Evolutionary conservation across 2,329 filamentous ascomycete genomes (phyloP).

Genomic region (Aspergillus floridensis): DNA sequence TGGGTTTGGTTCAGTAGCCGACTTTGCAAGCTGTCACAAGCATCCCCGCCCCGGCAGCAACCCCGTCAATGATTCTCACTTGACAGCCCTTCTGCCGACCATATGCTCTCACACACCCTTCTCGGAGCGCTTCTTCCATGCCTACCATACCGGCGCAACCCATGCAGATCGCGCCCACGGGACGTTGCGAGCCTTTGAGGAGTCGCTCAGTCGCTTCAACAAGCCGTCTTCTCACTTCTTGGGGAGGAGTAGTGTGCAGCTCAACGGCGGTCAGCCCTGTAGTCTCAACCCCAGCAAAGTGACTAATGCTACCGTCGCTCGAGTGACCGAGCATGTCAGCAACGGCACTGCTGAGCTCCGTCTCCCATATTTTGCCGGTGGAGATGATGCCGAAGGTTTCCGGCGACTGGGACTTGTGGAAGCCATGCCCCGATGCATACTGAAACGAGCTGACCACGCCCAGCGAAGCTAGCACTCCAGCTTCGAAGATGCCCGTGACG

Average conservation of each 20-base stretch:
- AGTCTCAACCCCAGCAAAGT: conserved; percentile 77
- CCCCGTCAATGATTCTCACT: conserved; percentile 73
- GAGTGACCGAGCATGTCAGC: conserved; percentile 58
- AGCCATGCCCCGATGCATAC: conserved; percentile 21
- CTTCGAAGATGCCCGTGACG: conserved; percentile 84
- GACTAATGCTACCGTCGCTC: conserved; percentile 37
- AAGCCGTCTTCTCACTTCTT: conserved; percentile 64
- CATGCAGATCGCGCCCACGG: conserved; percentile 70
- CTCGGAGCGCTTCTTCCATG: conserved; percentile 71
- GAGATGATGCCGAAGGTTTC: conserved; percentile 78
- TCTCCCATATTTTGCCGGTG: conserved; percentile 81
- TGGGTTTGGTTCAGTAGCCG: conserved; percentile 25
- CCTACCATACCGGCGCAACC: conserved; percentile 92
- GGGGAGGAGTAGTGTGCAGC: conserved; percentile 66
- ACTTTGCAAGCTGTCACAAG: conserved; percentile 38
- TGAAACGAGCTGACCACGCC: conserved; percentile 50
- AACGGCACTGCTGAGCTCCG: conserved; percentile 66
- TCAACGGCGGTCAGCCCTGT: conserved; percentile 79
- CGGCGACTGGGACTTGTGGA: conserved; percentile 39
- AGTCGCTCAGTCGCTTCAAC: conserved; percentile 67
- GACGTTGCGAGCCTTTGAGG: conserved; percentile 48
- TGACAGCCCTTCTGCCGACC: conserved; percentile 58
- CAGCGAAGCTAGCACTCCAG: conserved; percentile 66
- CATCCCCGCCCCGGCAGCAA: conserved; percentile 38
- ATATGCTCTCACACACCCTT: conserved; percentile 63